These are phyloP conservation scores for Carallia brachiata DNA, from an alignment of 345 rosid genomes.

Conservation along the genomic window DNA sequence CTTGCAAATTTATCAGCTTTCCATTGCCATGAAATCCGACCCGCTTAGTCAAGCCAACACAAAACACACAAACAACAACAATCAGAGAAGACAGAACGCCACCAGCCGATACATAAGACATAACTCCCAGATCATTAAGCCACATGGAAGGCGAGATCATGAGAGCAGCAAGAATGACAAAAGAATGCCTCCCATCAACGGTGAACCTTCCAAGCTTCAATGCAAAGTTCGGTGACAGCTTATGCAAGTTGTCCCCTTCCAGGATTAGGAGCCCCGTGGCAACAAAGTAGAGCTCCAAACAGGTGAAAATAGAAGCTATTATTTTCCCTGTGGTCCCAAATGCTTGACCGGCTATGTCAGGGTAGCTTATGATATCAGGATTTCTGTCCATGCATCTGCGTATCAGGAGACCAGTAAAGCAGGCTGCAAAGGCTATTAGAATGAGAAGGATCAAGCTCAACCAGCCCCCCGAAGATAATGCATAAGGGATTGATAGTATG, in stretches of 20 bases:
- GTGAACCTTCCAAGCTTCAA: conserved; percentile 25
- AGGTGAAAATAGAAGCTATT: conserved; percentile 37
- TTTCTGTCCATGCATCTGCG: conserved; percentile 39
- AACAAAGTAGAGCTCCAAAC: conserved; percentile 44
- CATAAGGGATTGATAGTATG: conserved; percentile 46
- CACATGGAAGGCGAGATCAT: conserved; percentile 42
- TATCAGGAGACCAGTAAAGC: conserved; percentile 37
- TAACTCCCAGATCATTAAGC: conserved; percentile 33
- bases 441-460: conserved; percentile 38
- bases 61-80: conserved; percentile 38
- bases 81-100: conserved; percentile 41
- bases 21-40: conserved; percentile 37
- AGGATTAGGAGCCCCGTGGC: conserved; percentile 44
- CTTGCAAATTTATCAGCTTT: conserved; percentile 29
- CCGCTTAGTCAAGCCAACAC: conserved; percentile 32
- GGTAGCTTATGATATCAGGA: conserved; percentile 29
- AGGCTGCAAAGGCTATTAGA: conserved; percentile 35
- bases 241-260: conserved; percentile 48
- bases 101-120: conserved; percentile 49
- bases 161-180: conserved; percentile 29
- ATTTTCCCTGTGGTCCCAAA: conserved; percentile 44
- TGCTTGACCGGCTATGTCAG: conserved; percentile 38
- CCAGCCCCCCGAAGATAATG: conserved; percentile 51
- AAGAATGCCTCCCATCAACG: conserved; percentile 31
- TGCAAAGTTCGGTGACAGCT: conserved; percentile 36